Conservation (phyloP, 2,329 filamentous ascomycete species). For the Phyllosticta citrichinensis region DNA sequence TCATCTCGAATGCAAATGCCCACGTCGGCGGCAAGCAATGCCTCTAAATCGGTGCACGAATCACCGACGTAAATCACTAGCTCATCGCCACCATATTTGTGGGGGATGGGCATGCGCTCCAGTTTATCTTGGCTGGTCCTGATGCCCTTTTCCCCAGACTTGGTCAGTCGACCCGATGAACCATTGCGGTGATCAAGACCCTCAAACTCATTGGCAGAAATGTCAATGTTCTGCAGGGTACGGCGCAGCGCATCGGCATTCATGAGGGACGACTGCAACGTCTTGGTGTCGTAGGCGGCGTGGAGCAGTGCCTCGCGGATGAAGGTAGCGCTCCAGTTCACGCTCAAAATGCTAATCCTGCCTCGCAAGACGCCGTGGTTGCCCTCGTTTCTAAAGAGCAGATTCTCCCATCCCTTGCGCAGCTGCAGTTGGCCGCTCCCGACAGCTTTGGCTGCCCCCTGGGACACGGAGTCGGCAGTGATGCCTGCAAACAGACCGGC, state of each 20-base stretch:
- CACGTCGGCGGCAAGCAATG: constrained; percentile 33
- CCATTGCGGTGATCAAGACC: constrained; percentile 18
- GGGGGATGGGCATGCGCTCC: constrained; percentile 14
- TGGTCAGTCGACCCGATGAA: constrained; percentile 17
- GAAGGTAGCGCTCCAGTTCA: constrained; percentile 38
- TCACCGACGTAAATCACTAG: constrained; percentile 38
- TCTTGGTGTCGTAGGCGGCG: background rate
- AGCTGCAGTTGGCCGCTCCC: constrained; percentile 23
- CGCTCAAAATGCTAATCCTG: constrained; percentile 28
- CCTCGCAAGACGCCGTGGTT: background rate
- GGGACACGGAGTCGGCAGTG: constrained; percentile 20
- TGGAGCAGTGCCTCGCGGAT: constrained; percentile 3
- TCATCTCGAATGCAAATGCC: constrained; percentile 37
- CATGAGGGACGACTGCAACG: background rate
- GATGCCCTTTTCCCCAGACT: constrained; percentile 15
- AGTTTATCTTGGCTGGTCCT: constrained; percentile 35
- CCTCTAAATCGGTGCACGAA: constrained; percentile 38
- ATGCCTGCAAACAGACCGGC: constrained; percentile 32
- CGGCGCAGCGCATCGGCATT: background rate
- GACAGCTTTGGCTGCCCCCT: constrained; percentile 16
- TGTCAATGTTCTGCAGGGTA: constrained; percentile 4
- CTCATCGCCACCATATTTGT: constrained; percentile 7
- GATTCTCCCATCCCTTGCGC: constrained; percentile 25
- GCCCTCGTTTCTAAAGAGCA: constrained; percentile 16
- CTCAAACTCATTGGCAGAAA: constrained; percentile 27